A percentile compares a stretch with the other conserved stretches of the same genome.
phyloP scores from a whole-genome alignment of 495 filamentous ascomycete genomes.

The Talaromyces liani region DNA sequence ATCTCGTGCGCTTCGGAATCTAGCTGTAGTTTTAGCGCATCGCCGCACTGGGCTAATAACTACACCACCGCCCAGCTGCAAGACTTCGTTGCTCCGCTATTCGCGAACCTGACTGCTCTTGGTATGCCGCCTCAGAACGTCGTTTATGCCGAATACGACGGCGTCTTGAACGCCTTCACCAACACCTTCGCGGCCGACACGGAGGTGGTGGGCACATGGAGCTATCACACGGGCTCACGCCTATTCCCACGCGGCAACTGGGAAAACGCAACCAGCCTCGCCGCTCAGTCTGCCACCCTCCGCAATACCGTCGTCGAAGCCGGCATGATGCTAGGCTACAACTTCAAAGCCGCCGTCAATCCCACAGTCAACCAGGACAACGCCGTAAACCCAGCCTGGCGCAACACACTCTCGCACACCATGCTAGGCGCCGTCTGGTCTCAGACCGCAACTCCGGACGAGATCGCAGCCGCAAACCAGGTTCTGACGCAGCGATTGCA shows the following conservation, averaged over 20 bases:
- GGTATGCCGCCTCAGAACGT: neutral
- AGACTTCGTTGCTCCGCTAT: neutral
- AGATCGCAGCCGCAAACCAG: neutral
- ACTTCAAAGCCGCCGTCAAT: conserved; percentile 33
- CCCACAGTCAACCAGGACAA: conserved; percentile 14
- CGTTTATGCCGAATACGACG: conserved; percentile 21
- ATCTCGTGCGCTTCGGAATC: neutral
- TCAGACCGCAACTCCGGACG: neutral
- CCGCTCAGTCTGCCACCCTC: conserved; percentile 37
- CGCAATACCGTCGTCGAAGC: conserved; percentile 35
- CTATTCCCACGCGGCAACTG: conserved; percentile 45
- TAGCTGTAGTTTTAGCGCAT: neutral
- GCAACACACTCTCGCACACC: conserved; percentile 44
- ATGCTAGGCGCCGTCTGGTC: conserved; percentile 31
- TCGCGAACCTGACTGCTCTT: neutral
- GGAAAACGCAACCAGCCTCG: conserved; percentile 25
- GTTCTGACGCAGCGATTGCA: neutral
- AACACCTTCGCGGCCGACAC: conserved; percentile 27
- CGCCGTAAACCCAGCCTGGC: conserved; percentile 38
- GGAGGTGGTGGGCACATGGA: conserved; percentile 33
- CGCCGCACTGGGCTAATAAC: neutral
- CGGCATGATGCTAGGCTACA: conserved; percentile 38
- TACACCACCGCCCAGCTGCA: neutral
- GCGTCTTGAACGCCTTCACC: conserved; percentile 40
- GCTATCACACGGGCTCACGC: conserved; percentile 36